Evolutionary conservation across 768 basidiomycete genomes (phyloP).

Genomic region (Termitomyces sp.): DNA sequence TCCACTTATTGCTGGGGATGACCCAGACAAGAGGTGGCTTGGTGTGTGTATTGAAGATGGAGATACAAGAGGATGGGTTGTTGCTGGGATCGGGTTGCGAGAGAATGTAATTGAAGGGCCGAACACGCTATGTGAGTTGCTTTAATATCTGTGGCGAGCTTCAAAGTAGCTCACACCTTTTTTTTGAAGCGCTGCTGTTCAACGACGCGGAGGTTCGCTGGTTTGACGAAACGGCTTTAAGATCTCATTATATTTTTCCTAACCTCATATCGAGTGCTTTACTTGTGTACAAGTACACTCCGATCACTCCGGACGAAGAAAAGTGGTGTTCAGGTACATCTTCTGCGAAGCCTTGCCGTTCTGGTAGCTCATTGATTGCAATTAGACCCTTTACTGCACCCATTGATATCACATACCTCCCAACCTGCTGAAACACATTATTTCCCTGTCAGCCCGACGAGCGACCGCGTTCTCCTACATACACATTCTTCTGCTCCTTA

Average conservation of each 20-base stretch:
- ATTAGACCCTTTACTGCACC: constrained; percentile 51
- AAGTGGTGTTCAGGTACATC: constrained; percentile 29
- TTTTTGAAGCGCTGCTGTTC: constrained; percentile 34
- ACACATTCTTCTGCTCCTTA: constrained; percentile 69
- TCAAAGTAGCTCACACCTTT: constrained; percentile 9
- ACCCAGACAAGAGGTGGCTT: constrained; percentile 31
- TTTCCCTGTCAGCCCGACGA: constrained; percentile 40
- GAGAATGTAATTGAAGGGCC: constrained; percentile 27
- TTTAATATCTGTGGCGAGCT: constrained; percentile 1
- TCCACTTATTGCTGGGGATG: constrained; percentile 8
- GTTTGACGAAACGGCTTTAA: constrained; percentile 28
- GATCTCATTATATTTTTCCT: constrained; percentile 45
- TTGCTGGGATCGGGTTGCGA: constrained; percentile 43
- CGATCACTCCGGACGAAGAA: constrained; percentile 20
- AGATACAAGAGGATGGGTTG: constrained; percentile 57
- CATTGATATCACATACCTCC: constrained; percentile 63
- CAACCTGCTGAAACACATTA: constrained; percentile 63
- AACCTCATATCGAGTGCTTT: constrained; percentile 55
- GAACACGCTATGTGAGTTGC: constrained; percentile 40
- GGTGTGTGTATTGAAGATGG: constrained; percentile 48
- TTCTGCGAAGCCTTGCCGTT: constrained; percentile 1
- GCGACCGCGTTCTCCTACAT: constrained; percentile 52
- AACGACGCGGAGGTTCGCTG: constrained; percentile 29
- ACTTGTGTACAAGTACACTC: constrained; percentile 55
- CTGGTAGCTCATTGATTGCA: constrained; percentile 6